Evolutionary conservation across 257 asterid species (phyloP).

Genomic region (Solanum arcanum): DNA sequence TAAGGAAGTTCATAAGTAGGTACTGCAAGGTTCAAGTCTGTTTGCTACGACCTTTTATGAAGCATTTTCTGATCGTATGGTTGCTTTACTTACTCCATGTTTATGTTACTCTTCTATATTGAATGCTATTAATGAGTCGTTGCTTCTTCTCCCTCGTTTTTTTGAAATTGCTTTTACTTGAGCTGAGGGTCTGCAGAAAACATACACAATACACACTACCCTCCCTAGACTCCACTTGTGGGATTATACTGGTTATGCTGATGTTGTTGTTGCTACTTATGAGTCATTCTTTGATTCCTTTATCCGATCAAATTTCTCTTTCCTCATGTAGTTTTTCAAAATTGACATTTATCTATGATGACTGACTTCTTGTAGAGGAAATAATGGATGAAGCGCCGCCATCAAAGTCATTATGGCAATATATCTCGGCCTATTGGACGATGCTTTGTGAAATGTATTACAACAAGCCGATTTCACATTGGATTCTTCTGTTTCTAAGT

Average conservation of each 20-base stretch:
- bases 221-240: background rate
- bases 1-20: background rate
- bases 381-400: slow-evolving; percentile 20
- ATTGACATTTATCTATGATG: background rate
- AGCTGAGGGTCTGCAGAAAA: rapidly evolving
- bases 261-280: background rate
- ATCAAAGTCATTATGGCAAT: slow-evolving; percentile 22
- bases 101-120: background rate
- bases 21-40: background rate
- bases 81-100: background rate
- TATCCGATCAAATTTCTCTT: background rate
- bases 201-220: background rate
- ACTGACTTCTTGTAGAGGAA: background rate
- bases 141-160: background rate
- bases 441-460: slow-evolving; percentile 23
- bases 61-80: background rate
- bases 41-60: background rate
- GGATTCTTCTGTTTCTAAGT: slow-evolving; percentile 66
- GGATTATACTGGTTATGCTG: background rate
- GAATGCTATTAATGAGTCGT: background rate
- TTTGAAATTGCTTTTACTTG: background rate
- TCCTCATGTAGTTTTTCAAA: background rate
- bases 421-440: slow-evolving; percentile 12
- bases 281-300: background rate
- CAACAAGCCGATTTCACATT: slow-evolving; percentile 61